A percentile compares a stretch with the other conserved stretches of the same genome.
These are phyloP conservation scores for Chytriomyces sp. DNA, from an alignment of 192 early-diverging fungal species.

Conservation along the genomic window DNA sequence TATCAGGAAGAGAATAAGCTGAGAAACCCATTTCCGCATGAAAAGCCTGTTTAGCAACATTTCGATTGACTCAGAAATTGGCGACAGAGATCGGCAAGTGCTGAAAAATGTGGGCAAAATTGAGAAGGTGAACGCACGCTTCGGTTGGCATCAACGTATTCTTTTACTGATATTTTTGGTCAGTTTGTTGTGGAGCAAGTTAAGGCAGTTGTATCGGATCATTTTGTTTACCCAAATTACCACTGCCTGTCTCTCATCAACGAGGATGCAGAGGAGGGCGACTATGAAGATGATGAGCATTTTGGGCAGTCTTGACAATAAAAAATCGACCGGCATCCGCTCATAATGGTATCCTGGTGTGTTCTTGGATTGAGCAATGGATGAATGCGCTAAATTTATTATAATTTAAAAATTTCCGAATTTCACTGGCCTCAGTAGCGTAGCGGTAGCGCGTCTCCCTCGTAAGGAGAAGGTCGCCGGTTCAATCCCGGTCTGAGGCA, in stretches of 20 bases:
- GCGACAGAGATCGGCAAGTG: constrained; percentile 59
- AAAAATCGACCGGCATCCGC: no score
- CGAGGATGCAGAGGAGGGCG: constrained; percentile 19
- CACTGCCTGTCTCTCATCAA: constrained; percentile 44
- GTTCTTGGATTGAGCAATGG: no score
- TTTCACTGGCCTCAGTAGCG: no score
- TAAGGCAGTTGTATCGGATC: constrained; percentile 45
- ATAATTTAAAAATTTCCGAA: no score
- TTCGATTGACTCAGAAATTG: constrained; percentile 65
- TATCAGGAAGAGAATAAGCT: constrained; percentile 7
- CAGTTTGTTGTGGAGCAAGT: constrained; percentile 55
- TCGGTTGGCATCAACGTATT: constrained; percentile 42
- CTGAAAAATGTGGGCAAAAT: constrained; percentile 69
- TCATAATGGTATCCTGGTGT: no score
- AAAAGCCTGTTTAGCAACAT: constrained; percentile 59
- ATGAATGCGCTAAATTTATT: no score
- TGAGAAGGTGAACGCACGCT: constrained; percentile 52
- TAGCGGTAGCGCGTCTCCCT: no score
- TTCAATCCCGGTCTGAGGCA: no score
- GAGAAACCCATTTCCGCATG: constrained; percentile 10
- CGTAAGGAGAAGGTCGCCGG: no score
- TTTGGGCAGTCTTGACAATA: no score
- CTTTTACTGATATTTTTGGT: constrained; percentile 33
- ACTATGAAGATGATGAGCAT: not conserved
- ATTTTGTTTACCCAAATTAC: constrained; percentile 58